Evolutionary conservation across 176 grass and related monocot genomes (phyloP).

Genomic region (Rhynchospora tenuis): DNA sequence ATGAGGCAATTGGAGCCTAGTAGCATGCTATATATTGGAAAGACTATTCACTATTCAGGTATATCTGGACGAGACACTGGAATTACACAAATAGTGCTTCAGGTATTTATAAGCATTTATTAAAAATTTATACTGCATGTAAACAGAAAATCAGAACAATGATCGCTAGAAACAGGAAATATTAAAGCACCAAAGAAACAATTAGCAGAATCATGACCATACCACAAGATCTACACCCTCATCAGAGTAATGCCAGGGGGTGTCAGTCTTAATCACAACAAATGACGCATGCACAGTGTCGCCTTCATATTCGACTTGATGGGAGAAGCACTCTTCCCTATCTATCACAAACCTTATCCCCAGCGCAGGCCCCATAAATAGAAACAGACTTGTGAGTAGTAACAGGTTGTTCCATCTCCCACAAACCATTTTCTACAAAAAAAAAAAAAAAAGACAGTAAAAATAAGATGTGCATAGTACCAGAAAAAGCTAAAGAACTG

Average conservation of each 20-base stretch:
- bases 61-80: neutral
- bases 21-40: neutral
- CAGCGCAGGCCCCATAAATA: constrained; percentile 17
- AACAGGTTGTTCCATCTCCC: constrained; percentile 29
- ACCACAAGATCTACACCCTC: constrained; percentile 96
- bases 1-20: neutral
- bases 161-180: neutral
- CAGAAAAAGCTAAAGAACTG: neutral
- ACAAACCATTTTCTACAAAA: constrained; percentile 26
- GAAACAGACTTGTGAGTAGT: constrained; percentile 18
- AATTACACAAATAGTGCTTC: neutral
- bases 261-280: constrained; percentile 86
- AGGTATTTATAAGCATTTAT: neutral
- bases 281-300: constrained; percentile 81
- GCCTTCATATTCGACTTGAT: constrained; percentile 71
- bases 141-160: neutral
- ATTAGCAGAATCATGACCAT: constrained; percentile 4
- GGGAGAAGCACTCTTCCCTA: constrained; percentile 89
- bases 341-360: constrained; percentile 92
- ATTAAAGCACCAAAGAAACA: neutral
- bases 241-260: constrained; percentile 76
- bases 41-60: neutral
- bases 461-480: neutral
- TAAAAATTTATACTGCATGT: neutral
- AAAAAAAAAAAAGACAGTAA: neutral